These are phyloP conservation scores for Talaromyces marneffei DNA, from an alignment of 2,329 filamentous ascomycete species.

Conservation along the genomic window DNA sequence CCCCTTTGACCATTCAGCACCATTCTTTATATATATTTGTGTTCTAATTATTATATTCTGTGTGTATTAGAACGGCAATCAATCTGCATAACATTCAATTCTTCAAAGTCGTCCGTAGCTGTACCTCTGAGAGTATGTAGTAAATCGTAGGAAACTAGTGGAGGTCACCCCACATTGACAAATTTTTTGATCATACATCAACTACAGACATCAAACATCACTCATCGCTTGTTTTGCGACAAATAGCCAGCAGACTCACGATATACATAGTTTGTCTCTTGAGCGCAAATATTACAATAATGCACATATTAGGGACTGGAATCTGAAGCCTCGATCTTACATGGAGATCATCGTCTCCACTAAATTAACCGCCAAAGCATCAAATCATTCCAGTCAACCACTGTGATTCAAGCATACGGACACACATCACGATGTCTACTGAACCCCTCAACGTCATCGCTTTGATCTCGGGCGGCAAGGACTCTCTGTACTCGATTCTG, in stretches of 20 bases:
- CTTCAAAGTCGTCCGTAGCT: not conserved
- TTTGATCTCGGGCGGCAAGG: slow-evolving; percentile 91
- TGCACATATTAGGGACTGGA: too few relatives aligned
- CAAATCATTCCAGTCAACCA: too few relatives aligned
- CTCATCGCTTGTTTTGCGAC: too few relatives aligned
- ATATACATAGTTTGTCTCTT: too few relatives aligned
- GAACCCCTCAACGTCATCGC: slow-evolving; percentile 67
- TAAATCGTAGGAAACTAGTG: too few relatives aligned
- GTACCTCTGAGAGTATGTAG: not conserved
- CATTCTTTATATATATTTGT: slow-evolving; percentile 8
- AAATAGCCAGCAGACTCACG: too few relatives aligned
- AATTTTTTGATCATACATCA: not conserved
- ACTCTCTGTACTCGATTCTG: slow-evolving; percentile 88
- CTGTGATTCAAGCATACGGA: not conserved
- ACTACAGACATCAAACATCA: not conserved
- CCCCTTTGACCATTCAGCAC: slow-evolving; percentile 18
- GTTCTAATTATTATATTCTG: not conserved
- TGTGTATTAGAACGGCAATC: not conserved
- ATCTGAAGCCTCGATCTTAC: too few relatives aligned
- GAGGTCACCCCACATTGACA: not conserved
- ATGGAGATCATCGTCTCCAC: not conserved
- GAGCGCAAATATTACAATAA: too few relatives aligned
- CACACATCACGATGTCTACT: slow-evolving; percentile 28
- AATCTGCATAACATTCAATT: not conserved
- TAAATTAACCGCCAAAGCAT: not conserved